Evolutionary conservation across 2,329 filamentous ascomycete genomes (phyloP).

Genomic region (Ascochyta clinopodiicola): DNA sequence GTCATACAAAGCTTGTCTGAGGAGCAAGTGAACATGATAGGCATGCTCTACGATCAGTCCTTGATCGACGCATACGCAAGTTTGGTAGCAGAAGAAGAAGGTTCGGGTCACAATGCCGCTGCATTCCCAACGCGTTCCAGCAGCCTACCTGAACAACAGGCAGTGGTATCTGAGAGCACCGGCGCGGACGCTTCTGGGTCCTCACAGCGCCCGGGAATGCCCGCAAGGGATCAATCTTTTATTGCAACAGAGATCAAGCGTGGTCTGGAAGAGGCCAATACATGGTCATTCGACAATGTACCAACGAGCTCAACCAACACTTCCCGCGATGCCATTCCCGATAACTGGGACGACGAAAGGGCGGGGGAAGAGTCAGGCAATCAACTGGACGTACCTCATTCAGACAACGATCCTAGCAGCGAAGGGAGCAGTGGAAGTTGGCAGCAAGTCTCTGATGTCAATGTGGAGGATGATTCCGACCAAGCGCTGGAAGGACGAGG

Average conservation of each 20-base stretch:
- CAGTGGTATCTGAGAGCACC: slow-evolving; percentile 1
- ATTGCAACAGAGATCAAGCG: slow-evolving; percentile 57
- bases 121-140: slow-evolving; percentile 20
- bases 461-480: slow-evolving; percentile 36
- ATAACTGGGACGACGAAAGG: slow-evolving; percentile 39
- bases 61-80: slow-evolving; percentile 13
- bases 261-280: slow-evolving; percentile 52
- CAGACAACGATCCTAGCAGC: slow-evolving; percentile 42
- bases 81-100: slow-evolving; percentile 10
- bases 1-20: slow-evolving; percentile 4
- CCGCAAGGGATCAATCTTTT: slow-evolving; percentile 53
- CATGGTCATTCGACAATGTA: slow-evolving; percentile 42
- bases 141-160: slow-evolving; percentile 17
- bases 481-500: slow-evolving; percentile 33
- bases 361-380: slow-evolving; percentile 3
- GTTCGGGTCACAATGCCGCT: slow-evolving; percentile 11
- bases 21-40: slow-evolving; percentile 12
- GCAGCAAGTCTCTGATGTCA: slow-evolving; percentile 46
- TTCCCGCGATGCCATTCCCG: slow-evolving; percentile 17
- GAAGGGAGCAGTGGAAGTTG: slow-evolving; percentile 50
- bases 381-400: slow-evolving; percentile 9
- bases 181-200: slow-evolving; percentile 21
- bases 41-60: slow-evolving; percentile 15
- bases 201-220: slow-evolving; percentile 54
- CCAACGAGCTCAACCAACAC: slow-evolving; percentile 18